phyloP scores from a whole-genome alignment of 305 asterid genomes.

The Nicotiana rustica region DNA sequence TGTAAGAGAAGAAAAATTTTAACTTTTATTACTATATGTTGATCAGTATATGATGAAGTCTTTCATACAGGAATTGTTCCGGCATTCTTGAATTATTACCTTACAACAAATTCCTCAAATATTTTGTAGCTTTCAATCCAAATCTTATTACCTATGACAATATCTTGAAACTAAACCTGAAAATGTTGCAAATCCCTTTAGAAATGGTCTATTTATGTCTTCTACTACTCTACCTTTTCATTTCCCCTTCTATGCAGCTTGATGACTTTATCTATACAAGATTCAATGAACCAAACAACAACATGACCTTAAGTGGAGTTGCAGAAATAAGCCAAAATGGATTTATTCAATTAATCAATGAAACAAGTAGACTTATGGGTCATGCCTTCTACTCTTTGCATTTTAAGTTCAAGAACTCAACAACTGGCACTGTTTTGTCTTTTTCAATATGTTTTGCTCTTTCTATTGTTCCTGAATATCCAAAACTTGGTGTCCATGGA shows the following conservation, averaged over 20 bases:
- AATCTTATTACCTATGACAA: neutral
- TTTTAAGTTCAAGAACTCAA: conserved; percentile 60
- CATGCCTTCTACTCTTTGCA: conserved; percentile 61
- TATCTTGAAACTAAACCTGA: conserved; percentile 6
- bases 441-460: conserved; percentile 68
- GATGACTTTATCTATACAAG: conserved; percentile 53
- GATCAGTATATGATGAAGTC: no score
- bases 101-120: neutral
- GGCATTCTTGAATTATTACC: neutral
- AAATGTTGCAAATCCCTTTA: neutral
- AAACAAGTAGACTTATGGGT: conserved; percentile 51
- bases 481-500: conserved; percentile 71
- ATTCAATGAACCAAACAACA: conserved; percentile 45
- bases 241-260: no score
- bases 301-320: conserved; percentile 49
- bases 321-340: conserved; percentile 50
- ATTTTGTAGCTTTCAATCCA: neutral
- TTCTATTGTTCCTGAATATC: conserved; percentile 60
- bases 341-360: conserved; percentile 56
- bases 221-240: no score
- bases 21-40: no score
- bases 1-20: no score
- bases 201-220: conserved; percentile 5
- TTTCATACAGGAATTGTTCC: no score
- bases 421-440: conserved; percentile 48